Conservation (phyloP, 2,329 filamentous ascomycete genomes). For the Ophiostoma ulmi region DNA sequence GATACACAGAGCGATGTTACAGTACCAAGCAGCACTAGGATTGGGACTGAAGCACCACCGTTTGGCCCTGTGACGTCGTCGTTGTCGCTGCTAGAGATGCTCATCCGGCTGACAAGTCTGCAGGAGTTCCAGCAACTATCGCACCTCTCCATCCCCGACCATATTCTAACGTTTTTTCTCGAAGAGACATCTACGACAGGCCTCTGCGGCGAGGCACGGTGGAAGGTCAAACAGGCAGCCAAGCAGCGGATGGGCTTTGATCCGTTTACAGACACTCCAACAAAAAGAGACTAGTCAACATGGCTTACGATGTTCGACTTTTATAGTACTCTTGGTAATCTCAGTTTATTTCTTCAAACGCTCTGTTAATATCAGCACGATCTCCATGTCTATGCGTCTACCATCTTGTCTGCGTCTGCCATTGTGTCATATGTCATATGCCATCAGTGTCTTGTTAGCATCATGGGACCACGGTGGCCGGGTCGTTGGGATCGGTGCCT, state of each 20-base stretch:
- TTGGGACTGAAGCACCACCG: conserved; percentile 24
- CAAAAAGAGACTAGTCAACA: conserved; percentile 25
- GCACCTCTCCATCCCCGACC: conserved; percentile 83
- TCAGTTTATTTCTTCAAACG: neutral
- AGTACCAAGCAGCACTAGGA: neutral
- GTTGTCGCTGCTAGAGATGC: conserved; percentile 76
- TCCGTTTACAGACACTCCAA: conserved; percentile 47
- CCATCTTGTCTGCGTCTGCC: neutral
- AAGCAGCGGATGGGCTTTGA: conserved; percentile 51
- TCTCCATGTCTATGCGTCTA: neutral
- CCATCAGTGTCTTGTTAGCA: neutral
- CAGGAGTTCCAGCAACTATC: conserved; percentile 90
- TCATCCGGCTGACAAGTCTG: conserved; percentile 77
- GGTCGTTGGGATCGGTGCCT: conserved; percentile 28
- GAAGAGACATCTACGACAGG: conserved; percentile 54
- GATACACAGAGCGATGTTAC: neutral
- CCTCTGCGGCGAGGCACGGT: conserved; percentile 42
- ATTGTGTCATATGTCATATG: neutral
- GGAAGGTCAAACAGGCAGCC: conserved; percentile 43
- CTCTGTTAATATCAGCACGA: neutral
- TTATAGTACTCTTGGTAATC: neutral
- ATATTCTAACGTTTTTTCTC: conserved; percentile 83
- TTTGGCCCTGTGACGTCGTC: conserved; percentile 52
- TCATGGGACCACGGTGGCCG: conserved; percentile 25
- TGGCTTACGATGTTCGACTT: neutral